phyloP scores from a whole-genome alignment of 1,284 basidiomycete species.

The Lentinula novae-zelandiae region DNA sequence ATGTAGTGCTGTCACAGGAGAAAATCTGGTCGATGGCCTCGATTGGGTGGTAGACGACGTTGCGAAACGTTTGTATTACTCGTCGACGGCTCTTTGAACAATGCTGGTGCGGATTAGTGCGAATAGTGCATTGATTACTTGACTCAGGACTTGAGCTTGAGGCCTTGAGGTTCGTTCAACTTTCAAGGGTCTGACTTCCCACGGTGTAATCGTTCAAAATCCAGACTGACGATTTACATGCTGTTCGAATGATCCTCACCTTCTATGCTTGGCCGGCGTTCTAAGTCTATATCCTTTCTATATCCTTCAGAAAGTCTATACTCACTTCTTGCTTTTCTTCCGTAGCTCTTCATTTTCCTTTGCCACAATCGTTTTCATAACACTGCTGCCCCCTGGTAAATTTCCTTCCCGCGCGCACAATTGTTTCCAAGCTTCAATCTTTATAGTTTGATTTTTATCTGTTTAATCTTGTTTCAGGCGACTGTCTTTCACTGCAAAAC shows the following conservation, averaged over 20 bases:
- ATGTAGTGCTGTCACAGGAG: constrained; percentile 90
- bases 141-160: too few relatives aligned
- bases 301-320: not conserved
- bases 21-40: constrained; percentile 81
- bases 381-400: not conserved
- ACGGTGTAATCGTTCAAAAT: constrained; percentile 14
- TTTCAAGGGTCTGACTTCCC: constrained; percentile 1
- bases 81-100: constrained; percentile 22
- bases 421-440: too few relatives aligned
- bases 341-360: not conserved
- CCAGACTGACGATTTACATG: not conserved
- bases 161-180: too few relatives aligned
- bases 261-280: not conserved
- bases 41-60: constrained; percentile 96
- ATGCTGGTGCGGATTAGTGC: constrained; percentile 10
- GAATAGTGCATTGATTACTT: not conserved
- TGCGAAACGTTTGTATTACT: constrained; percentile 76
- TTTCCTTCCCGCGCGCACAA: too few relatives aligned
- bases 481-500: too few relatives aligned
- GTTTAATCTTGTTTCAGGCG: too few relatives aligned
- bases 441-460: too few relatives aligned
- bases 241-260: constrained; percentile 1
- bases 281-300: not conserved
- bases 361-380: not conserved
- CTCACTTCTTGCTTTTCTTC: not conserved